Percentiles rank a stretch among this genome's conserved stretches.
Conservation (phyloP, 2,329 filamentous ascomycete genomes). For the Penicillium palitans region DNA sequence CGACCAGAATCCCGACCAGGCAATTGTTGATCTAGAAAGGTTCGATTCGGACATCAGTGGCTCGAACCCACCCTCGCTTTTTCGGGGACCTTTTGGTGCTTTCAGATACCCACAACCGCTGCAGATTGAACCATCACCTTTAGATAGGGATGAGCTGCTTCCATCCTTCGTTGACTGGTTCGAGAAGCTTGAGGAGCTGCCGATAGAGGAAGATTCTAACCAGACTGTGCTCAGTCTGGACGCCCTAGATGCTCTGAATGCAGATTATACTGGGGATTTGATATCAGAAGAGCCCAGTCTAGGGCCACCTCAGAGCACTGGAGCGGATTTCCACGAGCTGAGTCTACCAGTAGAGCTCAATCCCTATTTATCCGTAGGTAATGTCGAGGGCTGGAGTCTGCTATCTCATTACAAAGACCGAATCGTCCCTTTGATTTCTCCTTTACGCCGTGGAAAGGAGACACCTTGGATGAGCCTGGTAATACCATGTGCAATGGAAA, state of each 20-base stretch:
- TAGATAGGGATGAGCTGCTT: neutral
- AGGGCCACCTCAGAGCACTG: neutral
- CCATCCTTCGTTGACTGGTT: too few species aligned
- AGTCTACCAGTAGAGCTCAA: neutral
- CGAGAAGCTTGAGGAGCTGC: neutral
- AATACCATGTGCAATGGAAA: constrained; percentile 15
- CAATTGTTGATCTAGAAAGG: constrained; percentile 16
- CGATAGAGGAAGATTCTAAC: neutral
- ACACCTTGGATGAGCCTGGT: constrained; percentile 15
- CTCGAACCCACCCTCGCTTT: neutral
- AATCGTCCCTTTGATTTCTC: constrained; percentile 15
- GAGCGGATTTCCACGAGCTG: neutral
- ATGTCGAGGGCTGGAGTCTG: constrained; percentile 17
- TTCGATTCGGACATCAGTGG: neutral
- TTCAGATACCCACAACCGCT: constrained; percentile 1
- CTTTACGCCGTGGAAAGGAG: constrained; percentile 14
- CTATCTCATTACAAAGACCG: constrained; percentile 20
- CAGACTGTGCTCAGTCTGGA: neutral
- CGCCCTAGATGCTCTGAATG: neutral
- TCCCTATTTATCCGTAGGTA: neutral
- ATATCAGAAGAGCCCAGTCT: neutral
- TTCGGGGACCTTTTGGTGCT: constrained; percentile 20
- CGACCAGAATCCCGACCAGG: constrained; percentile 7
- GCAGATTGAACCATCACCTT: neutral
- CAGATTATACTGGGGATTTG: neutral